Base-by-base conservation (phyloP, 306 rosid species). In the Cicer chorassanicum region DNA sequence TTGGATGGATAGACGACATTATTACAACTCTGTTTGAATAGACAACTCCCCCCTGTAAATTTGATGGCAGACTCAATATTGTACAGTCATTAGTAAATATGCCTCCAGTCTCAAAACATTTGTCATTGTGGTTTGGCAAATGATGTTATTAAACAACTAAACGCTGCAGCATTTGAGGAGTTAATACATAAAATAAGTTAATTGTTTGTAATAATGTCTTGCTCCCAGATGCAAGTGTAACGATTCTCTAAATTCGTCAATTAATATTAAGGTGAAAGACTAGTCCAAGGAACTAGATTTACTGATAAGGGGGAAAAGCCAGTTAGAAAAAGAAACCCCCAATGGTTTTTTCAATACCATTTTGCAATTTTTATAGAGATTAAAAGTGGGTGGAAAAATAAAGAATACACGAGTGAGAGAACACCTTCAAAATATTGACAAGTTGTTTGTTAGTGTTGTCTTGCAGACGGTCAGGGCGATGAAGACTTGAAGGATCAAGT, bases 391-490 rank as follows among this genome's bases (percentile, higher is more conserved):
- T 61, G 41, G 73, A 77, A 79, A 78, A 57, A 44, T 13, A 49
- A 70, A 72, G 62, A 24, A 41, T 24, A 29, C 18, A 43, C 48
- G 42, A 74, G 70, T 38, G 62, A 51, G 65, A 24, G 72, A 45
- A 64, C 36, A 91, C 98, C 98, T 91, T 93, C 76, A 89, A 84
- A 65, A 88, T 75, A 79, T 93, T 93, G 83, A 89, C 84, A 71
- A 89, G 84, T 68, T 89, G 88, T 69, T 87, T 42, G 65, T 86
- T 89, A 9, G 84, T 38, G 75, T 84, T 83, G 88, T 93, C 96
- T 80, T 91, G 92, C 66, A 93, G 87, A 76, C 98, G 97, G 81
- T 93, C 98, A 78, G 89, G 87, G 4, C 86, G 90, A 78, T 91
- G 88, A 83, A 93, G 98, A 18, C 82, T 81, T 56, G 54, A 68